Evolutionary conservation across 1,284 basidiomycete species (phyloP).

Genomic region (Austroboletus sp.): DNA sequence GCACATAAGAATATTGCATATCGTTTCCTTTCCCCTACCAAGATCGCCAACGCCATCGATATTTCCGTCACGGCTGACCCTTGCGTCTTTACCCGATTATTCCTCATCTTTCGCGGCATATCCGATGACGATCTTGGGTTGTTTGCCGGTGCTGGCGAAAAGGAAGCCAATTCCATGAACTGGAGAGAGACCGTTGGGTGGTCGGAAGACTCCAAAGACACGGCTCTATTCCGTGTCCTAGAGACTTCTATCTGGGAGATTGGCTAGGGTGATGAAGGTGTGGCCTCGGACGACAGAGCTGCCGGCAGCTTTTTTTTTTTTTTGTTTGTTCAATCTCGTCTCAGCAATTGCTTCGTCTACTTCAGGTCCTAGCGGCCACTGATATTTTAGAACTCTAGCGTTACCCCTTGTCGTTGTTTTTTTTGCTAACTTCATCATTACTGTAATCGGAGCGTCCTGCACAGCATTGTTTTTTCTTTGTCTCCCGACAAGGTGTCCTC

Average conservation of each 20-base stretch:
- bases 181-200: slow-evolving; percentile 73
- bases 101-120: slow-evolving; percentile 74
- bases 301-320: slow-evolving; percentile 18
- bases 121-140: slow-evolving; percentile 68
- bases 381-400: too few relatives aligned
- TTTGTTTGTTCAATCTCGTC: neutral
- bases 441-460: slow-evolving; percentile 3
- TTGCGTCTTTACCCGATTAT: slow-evolving; percentile 74
- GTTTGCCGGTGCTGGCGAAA: slow-evolving; percentile 73
- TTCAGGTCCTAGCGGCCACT: too few relatives aligned
- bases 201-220: slow-evolving; percentile 69
- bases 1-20: slow-evolving; percentile 77
- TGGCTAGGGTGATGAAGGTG: slow-evolving; percentile 31
- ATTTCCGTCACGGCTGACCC: slow-evolving; percentile 71
- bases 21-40: slow-evolving; percentile 69
- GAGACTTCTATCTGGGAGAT: slow-evolving; percentile 73
- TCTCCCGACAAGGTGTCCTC: neutral
- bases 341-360: too few relatives aligned
- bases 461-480: slow-evolving; percentile 9
- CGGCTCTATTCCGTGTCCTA: slow-evolving; percentile 63
- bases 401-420: too few relatives aligned
- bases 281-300: slow-evolving; percentile 9
- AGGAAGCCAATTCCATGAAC: slow-evolving; percentile 69
- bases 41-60: slow-evolving; percentile 75
- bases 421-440: neutral